phyloP scores from a whole-genome alignment of 163 green algal genomes.

The Scenedesmus sp. region DNA sequence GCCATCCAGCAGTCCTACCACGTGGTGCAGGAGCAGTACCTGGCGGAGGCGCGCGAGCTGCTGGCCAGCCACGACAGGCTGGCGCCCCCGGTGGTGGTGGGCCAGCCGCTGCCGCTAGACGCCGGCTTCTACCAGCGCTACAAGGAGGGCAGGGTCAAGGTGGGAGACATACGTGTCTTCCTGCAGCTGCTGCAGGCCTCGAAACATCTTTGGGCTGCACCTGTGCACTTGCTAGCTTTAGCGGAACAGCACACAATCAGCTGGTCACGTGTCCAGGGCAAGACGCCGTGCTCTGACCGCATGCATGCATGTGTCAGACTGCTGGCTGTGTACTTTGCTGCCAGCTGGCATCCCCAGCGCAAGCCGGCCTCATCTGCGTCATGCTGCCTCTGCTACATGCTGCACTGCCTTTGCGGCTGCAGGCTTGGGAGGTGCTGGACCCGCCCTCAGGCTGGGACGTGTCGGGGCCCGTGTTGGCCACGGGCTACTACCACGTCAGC shows the following conservation, averaged over 20 bases:
- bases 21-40: slow-evolving; percentile 42
- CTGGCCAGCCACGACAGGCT: slow-evolving; percentile 6
- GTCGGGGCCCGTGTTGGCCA: slow-evolving; percentile 36
- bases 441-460: slow-evolving; percentile 46
- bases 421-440: slow-evolving; percentile 54
- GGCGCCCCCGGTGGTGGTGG: slow-evolving; percentile 30
- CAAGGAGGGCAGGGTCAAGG: slow-evolving; percentile 40
- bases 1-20: slow-evolving; percentile 49
- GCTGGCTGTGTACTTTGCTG: too few species aligned
- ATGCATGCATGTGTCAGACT: too few species aligned
- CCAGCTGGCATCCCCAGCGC: too few species aligned
- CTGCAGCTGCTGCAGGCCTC: background rate
- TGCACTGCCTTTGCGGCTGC: background rate
- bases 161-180: background rate
- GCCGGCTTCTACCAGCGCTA: slow-evolving; percentile 37
- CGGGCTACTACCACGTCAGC: slow-evolving; percentile 44
- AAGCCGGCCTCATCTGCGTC: too few species aligned
- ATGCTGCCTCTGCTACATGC: background rate
- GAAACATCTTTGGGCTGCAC: too few species aligned
- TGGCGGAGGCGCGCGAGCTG: slow-evolving; percentile 32
- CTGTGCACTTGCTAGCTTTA: background rate
- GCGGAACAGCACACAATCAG: background rate
- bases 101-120: slow-evolving; percentile 53
- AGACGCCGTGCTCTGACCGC: too few species aligned
- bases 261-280: background rate